Evolutionary conservation across 768 basidiomycete genomes (phyloP).

Genomic region (Flagelloscypha sp.): DNA sequence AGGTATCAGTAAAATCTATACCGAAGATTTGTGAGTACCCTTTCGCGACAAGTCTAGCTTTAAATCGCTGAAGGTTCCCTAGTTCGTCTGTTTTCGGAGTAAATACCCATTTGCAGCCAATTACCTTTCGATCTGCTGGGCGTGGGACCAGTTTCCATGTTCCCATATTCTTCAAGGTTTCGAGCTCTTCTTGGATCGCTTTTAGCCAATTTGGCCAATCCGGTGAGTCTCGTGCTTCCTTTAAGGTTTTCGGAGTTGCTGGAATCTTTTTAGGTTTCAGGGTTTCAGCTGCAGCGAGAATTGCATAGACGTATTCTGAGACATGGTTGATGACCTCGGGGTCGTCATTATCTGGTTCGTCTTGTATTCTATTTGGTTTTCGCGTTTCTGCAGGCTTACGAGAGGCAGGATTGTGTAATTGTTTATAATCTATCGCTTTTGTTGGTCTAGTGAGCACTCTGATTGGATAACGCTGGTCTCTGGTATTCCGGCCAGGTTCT

Average conservation of each 20-base stretch:
- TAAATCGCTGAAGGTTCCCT: conserved; percentile 21
- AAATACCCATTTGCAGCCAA: conserved; percentile 26
- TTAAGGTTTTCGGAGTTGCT: no score
- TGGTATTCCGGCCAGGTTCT: no score
- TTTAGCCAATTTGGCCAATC: conserved; percentile 9
- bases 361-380: no score
- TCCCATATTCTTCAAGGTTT: conserved; percentile 18
- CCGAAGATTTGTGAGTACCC: conserved; percentile 18
- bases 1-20: conserved; percentile 19
- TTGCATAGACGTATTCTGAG: conserved; percentile 5
- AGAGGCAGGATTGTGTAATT: no score
- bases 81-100: conserved; percentile 24
- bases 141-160: conserved; percentile 21
- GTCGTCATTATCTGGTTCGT: no score
- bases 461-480: no score
- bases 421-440: no score
- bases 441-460: no score
- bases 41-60: conserved; percentile 23
- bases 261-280: conserved; percentile 9
- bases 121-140: conserved; percentile 15
- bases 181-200: conserved; percentile 7
- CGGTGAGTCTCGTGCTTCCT: conserved; percentile 17
- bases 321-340: no score
- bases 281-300: conserved; percentile 3
- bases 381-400: no score